Conservation (phyloP, 345 rosid genomes). For the Pseudoturritis turrita region DNA sequence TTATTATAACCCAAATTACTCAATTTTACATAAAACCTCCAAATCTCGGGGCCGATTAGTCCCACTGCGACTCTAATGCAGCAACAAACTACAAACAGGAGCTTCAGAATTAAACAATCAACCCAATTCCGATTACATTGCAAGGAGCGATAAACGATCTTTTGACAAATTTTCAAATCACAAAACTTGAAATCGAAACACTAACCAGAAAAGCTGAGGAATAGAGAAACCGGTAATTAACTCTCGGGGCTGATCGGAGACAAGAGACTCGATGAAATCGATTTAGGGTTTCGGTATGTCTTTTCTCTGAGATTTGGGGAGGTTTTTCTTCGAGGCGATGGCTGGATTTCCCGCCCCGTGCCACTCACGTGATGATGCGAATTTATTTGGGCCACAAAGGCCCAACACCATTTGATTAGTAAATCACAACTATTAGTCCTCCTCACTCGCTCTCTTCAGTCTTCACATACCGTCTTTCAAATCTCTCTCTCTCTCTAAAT, state of each 20-base stretch:
- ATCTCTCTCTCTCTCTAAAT: neutral
- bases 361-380: neutral
- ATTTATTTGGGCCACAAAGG: neutral
- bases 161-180: no score
- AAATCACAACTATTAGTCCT: no score
- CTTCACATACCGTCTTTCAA: neutral
- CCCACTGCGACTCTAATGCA: neutral
- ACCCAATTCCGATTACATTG: no score
- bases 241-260: constrained; percentile 78
- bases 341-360: neutral
- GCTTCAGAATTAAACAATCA: no score
- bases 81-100: neutral
- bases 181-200: neutral
- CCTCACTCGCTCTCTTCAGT: neutral
- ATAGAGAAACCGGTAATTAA: constrained; percentile 32
- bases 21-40: neutral
- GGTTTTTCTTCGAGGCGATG: neutral
- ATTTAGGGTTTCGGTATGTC: constrained; percentile 56
- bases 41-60: neutral
- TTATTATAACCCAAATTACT: neutral
- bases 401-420: neutral
- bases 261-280: constrained; percentile 61
- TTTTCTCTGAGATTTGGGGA: neutral
- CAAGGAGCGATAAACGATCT: no score
- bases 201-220: neutral